Evolutionary conservation across 768 basidiomycete species (phyloP).

Genomic region (Leccinum pellstonianum): DNA sequence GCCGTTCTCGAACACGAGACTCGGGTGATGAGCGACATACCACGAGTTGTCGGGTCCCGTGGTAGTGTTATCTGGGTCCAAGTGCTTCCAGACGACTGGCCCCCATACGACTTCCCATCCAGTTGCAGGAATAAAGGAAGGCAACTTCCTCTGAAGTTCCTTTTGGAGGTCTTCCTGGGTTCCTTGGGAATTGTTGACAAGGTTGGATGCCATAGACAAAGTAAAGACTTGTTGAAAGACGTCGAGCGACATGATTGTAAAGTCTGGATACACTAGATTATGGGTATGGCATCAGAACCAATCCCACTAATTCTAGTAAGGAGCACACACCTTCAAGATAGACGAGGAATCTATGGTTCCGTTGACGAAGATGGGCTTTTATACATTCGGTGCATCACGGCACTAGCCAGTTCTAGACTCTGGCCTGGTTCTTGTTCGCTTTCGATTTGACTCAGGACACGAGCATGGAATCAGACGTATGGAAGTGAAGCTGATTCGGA

Average conservation of each 20-base stretch:
- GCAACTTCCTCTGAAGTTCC: not conserved
- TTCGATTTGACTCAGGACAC: not conserved
- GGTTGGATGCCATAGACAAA: not conserved
- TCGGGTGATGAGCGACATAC: slow-evolving; percentile 11
- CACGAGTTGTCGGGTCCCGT: slow-evolving; percentile 15
- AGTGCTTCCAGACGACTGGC: slow-evolving; percentile 11
- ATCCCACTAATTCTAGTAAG: not conserved
- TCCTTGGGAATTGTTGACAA: not conserved
- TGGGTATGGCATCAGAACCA: not conserved
- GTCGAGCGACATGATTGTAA: not conserved
- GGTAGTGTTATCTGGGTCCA: not conserved
- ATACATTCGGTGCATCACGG: not conserved
- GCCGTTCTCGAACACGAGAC: not conserved
- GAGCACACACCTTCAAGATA: not conserved
- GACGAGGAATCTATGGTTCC: not conserved
- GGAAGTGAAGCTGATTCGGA: too few relatives aligned
- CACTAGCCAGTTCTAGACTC: not conserved
- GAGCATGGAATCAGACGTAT: not conserved
- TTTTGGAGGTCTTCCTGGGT: not conserved
- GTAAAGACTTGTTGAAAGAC: not conserved
- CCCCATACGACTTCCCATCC: slow-evolving; percentile 15
- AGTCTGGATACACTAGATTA: not conserved
- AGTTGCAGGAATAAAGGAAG: not conserved
- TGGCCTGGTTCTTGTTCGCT: not conserved
- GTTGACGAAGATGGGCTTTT: not conserved